Base-by-base conservation (phyloP, 345 rosid genomes). In the Luvunga scandens region DNA sequence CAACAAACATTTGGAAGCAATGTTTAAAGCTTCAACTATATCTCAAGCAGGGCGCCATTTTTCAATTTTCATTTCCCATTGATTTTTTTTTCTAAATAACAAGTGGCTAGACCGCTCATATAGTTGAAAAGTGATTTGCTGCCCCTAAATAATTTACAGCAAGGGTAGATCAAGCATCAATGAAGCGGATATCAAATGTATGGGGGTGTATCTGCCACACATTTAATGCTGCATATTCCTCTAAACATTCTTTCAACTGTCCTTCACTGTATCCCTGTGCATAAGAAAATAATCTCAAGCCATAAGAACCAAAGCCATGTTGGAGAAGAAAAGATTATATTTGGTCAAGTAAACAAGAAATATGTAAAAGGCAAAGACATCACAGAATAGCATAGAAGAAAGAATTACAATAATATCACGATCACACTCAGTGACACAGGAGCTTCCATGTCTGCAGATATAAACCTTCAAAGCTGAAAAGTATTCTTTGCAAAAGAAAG, bases 251-350 rank as follows among this genome's bases (percentile, higher is more conserved):
- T 78, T 94, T 96, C 86, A 96, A 85, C 87, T 96, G 99, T 33
- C 98, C 97, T 86, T 96, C 99, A 66, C 95, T 96, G 77, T 96
- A 94, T 72, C 99, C 99, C 99, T 96, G 97, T 82, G 81, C 55
- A 74, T 61, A 77, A 61, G 45, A 25, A 85, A 73, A 30, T 69
- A 75, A 16, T 67, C 45, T 68, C 73, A 76, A 76, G 48, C 69
- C 61, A 60, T 72, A 67, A 73, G 80, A 75, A 24, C 38, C 48
- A 12, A 50, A 10, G 18, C 22, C 16, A 65, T 5, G 34, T 42
- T 27, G 27, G 25, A 60, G 53, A 33, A 31, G 21, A 24, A 8
- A 50, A 62, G 27, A n/a, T 21, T 3, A 25, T 48, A 73, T 70
- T 64, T 69, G 24, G 73, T 55, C 55, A 22, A 6, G 42, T 42